A percentile compares a stretch with the other conserved stretches of the same genome.
phyloP scores from a whole-genome alignment of 257 asterid genomes.

The Gentiana straminea region DNA sequence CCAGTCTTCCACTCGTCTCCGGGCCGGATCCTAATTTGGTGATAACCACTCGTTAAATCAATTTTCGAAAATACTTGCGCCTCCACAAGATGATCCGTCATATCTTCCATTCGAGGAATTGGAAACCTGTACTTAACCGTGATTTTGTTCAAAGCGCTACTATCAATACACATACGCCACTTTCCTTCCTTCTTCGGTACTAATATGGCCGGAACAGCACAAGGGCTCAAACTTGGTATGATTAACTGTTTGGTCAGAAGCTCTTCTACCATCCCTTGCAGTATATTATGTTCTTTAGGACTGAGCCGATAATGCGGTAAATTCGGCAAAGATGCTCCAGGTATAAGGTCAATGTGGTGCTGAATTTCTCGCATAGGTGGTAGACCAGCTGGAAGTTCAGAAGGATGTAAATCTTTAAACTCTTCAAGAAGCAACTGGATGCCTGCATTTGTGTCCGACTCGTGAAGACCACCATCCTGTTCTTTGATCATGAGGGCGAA shows the following conservation, averaged over 20 bases:
- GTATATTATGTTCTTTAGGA: background rate
- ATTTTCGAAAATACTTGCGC: background rate
- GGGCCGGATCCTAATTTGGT: background rate
- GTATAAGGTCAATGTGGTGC: background rate
- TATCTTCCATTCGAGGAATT: background rate
- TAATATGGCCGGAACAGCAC: background rate
- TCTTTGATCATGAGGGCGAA: background rate
- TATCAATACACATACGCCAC: background rate
- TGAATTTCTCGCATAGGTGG: background rate
- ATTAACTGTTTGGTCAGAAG: background rate
- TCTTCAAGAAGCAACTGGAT: background rate
- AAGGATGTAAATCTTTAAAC: background rate
- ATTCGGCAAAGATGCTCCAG: background rate
- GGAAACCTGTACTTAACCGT: background rate
- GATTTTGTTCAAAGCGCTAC: background rate
- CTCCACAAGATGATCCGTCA: background rate
- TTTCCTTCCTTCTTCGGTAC: background rate
- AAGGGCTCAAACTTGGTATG: background rate
- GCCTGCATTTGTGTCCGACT: background rate
- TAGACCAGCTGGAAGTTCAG: background rate
- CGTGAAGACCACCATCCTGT: background rate
- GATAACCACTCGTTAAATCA: background rate
- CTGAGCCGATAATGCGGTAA: background rate
- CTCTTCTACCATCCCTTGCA: background rate
- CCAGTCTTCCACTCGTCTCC: background rate